Percentiles rank a stretch among this genome's conserved stretches.
phyloP scores from a whole-genome alignment of 768 basidiomycete genomes.

The Chlorophyllum brunneum region DNA sequence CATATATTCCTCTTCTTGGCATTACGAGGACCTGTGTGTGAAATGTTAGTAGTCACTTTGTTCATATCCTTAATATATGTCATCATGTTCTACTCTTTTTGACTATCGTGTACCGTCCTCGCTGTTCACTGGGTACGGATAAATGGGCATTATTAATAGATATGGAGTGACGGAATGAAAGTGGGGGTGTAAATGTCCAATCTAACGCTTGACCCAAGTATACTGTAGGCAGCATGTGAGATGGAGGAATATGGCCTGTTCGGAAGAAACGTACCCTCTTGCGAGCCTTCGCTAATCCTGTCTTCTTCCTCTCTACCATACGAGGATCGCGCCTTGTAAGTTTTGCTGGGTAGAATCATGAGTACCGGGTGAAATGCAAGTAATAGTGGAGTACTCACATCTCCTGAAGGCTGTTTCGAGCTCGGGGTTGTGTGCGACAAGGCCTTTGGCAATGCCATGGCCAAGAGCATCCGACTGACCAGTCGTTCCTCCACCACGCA shows the following conservation, averaged over 20 bases:
- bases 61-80: slow-evolving; percentile 16
- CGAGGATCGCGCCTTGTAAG: slow-evolving; percentile 88
- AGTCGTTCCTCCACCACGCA: slow-evolving; percentile 84
- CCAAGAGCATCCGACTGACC: slow-evolving; percentile 90
- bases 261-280: slow-evolving; percentile 68
- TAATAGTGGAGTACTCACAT: slow-evolving; percentile 44
- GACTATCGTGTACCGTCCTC: too few relatives aligned
- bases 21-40: slow-evolving; percentile 12
- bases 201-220: slow-evolving; percentile 94
- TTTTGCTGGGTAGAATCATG: slow-evolving; percentile 54
- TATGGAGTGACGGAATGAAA: slow-evolving; percentile 1
- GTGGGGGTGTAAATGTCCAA: slow-evolving; percentile 7
- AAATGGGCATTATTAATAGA: slow-evolving; percentile 17
- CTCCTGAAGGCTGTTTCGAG: slow-evolving; percentile 62
- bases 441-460: slow-evolving; percentile 70
- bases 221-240: slow-evolving; percentile 44
- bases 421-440: slow-evolving; percentile 67
- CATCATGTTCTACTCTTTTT: not conserved
- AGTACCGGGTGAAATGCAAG: slow-evolving; percentile 7
- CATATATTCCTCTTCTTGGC: slow-evolving; percentile 13
- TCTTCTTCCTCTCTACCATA: slow-evolving; percentile 99
- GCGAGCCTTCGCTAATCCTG: slow-evolving; percentile 86
- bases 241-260: slow-evolving; percentile 1
- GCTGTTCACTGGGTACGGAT: not conserved
- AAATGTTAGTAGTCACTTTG: slow-evolving; percentile 6